Base-by-base conservation (phyloP, 129 eudicot species). In the Cynara cardunculus region DNA sequence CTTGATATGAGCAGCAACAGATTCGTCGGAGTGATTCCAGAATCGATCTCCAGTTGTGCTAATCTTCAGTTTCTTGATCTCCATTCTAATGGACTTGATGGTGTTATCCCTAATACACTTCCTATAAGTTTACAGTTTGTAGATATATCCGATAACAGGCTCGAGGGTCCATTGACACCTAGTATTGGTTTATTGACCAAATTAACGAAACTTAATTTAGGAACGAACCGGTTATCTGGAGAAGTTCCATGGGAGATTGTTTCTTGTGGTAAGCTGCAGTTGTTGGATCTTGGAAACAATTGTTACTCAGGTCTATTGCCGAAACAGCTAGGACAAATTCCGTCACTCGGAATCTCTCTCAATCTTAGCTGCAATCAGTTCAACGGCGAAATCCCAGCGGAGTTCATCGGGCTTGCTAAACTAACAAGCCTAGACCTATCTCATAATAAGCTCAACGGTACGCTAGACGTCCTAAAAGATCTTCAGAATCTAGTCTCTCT, bases 21-120 rank as follows among this genome's bases (percentile, higher is more conserved):
- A 31, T 79, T 95, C 26, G 87, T 83, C 22, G 97, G 97, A 32
- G 76, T 37, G 73, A 90, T 92, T 66, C 97, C 99, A 24, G 68
- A 84, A 37, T 85, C 93, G 4, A 84, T 92, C 13, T 90, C 97
- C 0, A 90, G 87, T 21, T 95, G 99, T 66, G 84, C 74, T 69
- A 89, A 79, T 41, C 94, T 95, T n/a, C 94, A 92, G 83, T 95
- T 89, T 89, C 92, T 95, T 71, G 99, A 95, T 91, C 93, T 95
- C 65, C 99, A 92, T 81, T 87, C 93, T 0, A 95, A 95, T 25
- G 86, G 85, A 16, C 78, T 95, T 35, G 78, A 88, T 0, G 92
- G 97, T 65, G 82, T 83, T 69, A 44, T 95, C 61, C 93, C 99
- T 25, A 86, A 87, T 41, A 61, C 78, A 16, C 85, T 95, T 75